Conservation (phyloP, 768 basidiomycete species). For the Hirschioporus abietinus region DNA sequence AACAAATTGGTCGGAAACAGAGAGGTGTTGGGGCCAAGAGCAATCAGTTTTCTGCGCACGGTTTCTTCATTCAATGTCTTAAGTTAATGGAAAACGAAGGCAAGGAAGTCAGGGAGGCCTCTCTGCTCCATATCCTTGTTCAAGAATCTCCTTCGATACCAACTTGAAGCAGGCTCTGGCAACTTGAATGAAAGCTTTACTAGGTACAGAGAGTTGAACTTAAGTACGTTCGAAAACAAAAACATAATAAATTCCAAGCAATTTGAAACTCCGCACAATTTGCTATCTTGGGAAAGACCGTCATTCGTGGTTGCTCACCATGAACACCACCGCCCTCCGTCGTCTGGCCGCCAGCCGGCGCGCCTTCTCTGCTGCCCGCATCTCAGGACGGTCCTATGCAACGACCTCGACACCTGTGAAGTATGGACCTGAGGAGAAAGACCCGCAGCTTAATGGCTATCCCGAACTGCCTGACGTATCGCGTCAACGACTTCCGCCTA, state of each 20-base stretch:
- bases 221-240: no score
- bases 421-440: constrained; percentile 29
- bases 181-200: no score
- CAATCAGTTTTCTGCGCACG: background rate
- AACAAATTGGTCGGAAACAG: background rate
- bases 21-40: background rate
- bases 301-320: background rate
- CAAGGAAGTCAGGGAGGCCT: no score
- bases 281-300: background rate
- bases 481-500: constrained; percentile 55
- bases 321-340: constrained; percentile 29
- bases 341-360: constrained; percentile 33
- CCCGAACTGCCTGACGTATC: constrained; percentile 66
- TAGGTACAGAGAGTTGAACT: no score
- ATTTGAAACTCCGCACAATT: background rate
- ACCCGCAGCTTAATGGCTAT: constrained; percentile 70
- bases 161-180: no score
- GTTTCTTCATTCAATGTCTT: background rate
- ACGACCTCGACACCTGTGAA: constrained; percentile 16
- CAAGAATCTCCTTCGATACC: no score
- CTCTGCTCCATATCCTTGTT: no score
- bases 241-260: background rate
- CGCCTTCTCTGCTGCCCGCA: constrained; percentile 18
- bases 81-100: no score
- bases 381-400: constrained; percentile 18